Conservation (phyloP, 2,329 filamentous ascomycete genomes). For the Apiospora hydei region DNA sequence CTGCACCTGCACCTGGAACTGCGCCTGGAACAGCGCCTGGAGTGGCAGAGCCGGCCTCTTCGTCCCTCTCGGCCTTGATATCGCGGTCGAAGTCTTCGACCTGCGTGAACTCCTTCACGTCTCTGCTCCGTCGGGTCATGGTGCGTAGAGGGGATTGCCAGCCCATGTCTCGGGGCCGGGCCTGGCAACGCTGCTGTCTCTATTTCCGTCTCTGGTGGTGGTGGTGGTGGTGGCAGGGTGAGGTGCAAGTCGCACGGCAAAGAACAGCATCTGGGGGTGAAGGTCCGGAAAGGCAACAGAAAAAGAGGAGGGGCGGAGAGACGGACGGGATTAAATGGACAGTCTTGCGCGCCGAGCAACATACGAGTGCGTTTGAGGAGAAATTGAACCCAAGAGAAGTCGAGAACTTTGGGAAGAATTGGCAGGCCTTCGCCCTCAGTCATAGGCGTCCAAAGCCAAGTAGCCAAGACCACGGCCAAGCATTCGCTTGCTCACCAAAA, state of each 20-base stretch:
- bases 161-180: background rate
- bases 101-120: slow-evolving; percentile 4
- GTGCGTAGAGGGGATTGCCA: background rate
- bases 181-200: background rate
- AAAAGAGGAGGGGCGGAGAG: background rate
- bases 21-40: background rate
- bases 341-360: background rate
- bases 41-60: background rate
- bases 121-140: background rate
- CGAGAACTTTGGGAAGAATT: slow-evolving; percentile 22
- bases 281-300: background rate
- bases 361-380: slow-evolving; percentile 18
- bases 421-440: slow-evolving; percentile 17
- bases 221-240: background rate
- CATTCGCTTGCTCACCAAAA: slow-evolving; percentile 26
- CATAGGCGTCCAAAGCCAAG: slow-evolving; percentile 23
- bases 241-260: slow-evolving; percentile 11
- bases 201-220: background rate
- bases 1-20: background rate
- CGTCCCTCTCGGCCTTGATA: background rate
- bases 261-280: slow-evolving; percentile 11
- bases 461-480: slow-evolving; percentile 25
- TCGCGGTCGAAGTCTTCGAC: slow-evolving; percentile 5
- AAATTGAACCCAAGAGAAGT: slow-evolving; percentile 20
- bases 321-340: background rate